Evolutionary conservation across 495 filamentous ascomycete genomes (phyloP).

Genomic region (Mytilinidion resinicola): DNA sequence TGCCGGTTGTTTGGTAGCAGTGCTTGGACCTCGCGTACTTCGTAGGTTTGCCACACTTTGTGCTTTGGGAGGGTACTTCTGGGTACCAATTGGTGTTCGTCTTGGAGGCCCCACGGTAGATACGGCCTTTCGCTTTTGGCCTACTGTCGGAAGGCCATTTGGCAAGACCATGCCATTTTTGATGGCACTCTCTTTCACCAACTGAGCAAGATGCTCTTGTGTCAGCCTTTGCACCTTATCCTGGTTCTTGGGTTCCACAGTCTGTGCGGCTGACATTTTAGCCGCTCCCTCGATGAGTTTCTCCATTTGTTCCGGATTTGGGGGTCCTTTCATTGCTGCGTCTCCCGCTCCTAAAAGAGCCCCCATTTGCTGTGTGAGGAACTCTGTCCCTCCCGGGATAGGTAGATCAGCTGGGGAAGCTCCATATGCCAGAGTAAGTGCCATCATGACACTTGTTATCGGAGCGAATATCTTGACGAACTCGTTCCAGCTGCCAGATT

Average conservation of each 20-base stretch:
- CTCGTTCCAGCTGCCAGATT: constrained; percentile 36
- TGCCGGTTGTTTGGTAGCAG: constrained; percentile 5
- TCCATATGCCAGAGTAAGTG: constrained; percentile 28
- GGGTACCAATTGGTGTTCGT: not conserved
- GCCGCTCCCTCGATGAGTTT: constrained; percentile 24
- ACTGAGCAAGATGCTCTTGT: constrained; percentile 23
- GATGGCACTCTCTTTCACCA: constrained; percentile 27
- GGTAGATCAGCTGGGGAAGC: constrained; percentile 22
- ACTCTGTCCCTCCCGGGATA: constrained; percentile 21
- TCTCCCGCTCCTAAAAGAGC: constrained; percentile 14
- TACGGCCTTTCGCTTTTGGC: constrained; percentile 2
- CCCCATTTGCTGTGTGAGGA: constrained; percentile 22
- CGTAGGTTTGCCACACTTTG: constrained; percentile 9
- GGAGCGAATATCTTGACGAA: constrained; percentile 40
- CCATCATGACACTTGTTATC: constrained; percentile 33
- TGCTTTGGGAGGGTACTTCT: constrained; percentile 10
- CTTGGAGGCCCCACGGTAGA: constrained; percentile 11
- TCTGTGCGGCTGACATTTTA: constrained; percentile 13
- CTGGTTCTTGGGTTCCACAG: constrained; percentile 2
- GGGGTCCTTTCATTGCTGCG: constrained; percentile 15
- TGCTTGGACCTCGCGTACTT: not conserved
- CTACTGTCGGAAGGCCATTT: not conserved
- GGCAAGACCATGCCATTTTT: constrained; percentile 23
- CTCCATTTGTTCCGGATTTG: constrained; percentile 22
- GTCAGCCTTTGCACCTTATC: constrained; percentile 21